These are phyloP conservation scores for Pseudogymnoascus sp. DNA, from an alignment of 2,329 filamentous ascomycete species.

Conservation along the genomic window DNA sequence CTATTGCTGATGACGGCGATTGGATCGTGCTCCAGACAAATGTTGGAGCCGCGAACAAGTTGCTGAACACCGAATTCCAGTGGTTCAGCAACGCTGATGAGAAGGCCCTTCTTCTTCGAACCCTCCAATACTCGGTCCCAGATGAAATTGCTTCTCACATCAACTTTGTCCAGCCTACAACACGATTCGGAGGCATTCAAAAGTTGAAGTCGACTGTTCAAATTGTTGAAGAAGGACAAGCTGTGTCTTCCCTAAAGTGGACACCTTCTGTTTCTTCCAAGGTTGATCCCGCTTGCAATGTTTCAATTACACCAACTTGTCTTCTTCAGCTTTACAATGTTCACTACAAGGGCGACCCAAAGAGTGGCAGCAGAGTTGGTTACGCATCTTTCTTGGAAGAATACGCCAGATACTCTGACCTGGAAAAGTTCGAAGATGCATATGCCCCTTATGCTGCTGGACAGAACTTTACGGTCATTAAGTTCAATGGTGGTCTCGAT, in stretches of 20 bases:
- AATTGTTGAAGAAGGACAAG: constrained; percentile 12
- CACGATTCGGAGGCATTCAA: constrained; percentile 27
- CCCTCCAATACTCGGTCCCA: constrained; percentile 34
- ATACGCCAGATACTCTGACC: constrained; percentile 28
- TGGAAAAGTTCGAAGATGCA: constrained; percentile 35
- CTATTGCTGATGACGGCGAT: constrained; percentile 32
- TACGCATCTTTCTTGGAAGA: constrained; percentile 17
- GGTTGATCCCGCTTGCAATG: constrained; percentile 22
- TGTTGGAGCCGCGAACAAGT: constrained; percentile 30
- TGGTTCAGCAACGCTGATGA: constrained; percentile 29
- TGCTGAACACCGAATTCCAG: constrained; percentile 33
- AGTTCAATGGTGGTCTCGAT: constrained; percentile 16
- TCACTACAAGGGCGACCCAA: constrained; percentile 14
- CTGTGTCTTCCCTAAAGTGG: constrained; percentile 10
- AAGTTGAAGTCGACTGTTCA: constrained; percentile 12
- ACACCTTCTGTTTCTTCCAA: constrained; percentile 1
- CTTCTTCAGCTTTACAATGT: constrained; percentile 27
- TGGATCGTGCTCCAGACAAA: constrained; percentile 19
- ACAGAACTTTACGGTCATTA: constrained; percentile 31
- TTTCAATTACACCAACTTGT: constrained; percentile 27
- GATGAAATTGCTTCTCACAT: constrained; percentile 28
- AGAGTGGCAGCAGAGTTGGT: constrained; percentile 16
- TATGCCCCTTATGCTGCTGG: constrained; percentile 38
- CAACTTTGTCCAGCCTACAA: constrained; percentile 36
- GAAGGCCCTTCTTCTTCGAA: constrained; percentile 30